Evolutionary conservation across 2,329 filamentous ascomycete species (phyloP).

Genomic region (Claviceps paspali): DNA sequence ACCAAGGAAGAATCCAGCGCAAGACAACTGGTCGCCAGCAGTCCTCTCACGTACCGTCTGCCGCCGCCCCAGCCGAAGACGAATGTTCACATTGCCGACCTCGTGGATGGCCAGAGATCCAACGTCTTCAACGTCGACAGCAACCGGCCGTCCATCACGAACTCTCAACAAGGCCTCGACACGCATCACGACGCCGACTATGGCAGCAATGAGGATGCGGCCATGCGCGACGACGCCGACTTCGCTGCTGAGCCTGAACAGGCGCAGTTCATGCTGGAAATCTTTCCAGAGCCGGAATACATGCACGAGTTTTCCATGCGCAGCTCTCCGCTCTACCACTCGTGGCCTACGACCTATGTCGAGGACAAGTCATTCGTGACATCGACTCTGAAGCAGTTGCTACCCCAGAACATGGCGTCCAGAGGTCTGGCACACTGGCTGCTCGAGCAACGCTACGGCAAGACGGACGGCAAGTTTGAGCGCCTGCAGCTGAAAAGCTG

Average conservation of each 20-base stretch:
- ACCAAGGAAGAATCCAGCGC: slow-evolving; percentile 26
- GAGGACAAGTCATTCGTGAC: slow-evolving; percentile 20
- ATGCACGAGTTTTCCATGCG: slow-evolving; percentile 23
- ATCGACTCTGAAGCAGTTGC: slow-evolving; percentile 20
- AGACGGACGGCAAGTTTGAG: slow-evolving; percentile 6
- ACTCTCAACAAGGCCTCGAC: not conserved
- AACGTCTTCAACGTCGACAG: slow-evolving; percentile 3
- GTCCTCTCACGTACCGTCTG: slow-evolving; percentile 32
- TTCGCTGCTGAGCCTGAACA: slow-evolving; percentile 3
- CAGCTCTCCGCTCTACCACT: slow-evolving; percentile 21
- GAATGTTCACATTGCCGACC: slow-evolving; percentile 19
- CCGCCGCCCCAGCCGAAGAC: slow-evolving; percentile 14
- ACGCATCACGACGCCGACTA: no score
- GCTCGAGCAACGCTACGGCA: slow-evolving; percentile 10
- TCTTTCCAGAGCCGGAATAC: slow-evolving; percentile 24
- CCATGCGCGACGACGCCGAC: not conserved
- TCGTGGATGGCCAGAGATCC: slow-evolving; percentile 11
- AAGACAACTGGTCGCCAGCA: slow-evolving; percentile 22
- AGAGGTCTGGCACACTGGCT: slow-evolving; percentile 30
- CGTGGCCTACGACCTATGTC: slow-evolving; percentile 24
- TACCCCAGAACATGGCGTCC: slow-evolving; percentile 23
- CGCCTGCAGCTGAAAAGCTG: slow-evolving; percentile 10
- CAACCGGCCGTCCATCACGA: slow-evolving; percentile 2
- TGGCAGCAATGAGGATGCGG: not conserved
- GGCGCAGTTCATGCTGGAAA: slow-evolving; percentile 26